Evolutionary conservation across 2,329 filamentous ascomycete genomes (phyloP).

Genomic region (Penicillium sp.): DNA sequence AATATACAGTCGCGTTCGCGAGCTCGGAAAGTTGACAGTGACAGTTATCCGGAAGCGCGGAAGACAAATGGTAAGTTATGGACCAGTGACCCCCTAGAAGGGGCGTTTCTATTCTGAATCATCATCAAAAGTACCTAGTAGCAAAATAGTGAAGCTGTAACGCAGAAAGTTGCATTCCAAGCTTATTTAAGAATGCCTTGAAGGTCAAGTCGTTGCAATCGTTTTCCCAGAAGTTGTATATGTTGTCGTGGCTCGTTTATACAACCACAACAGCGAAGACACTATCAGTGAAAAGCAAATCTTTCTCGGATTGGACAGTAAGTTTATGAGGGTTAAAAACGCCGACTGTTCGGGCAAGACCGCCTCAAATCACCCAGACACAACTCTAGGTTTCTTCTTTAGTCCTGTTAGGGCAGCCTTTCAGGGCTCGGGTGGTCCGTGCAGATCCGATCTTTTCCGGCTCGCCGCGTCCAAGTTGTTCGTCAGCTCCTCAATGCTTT

Average conservation of each 20-base stretch:
- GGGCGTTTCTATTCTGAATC: too few relatives aligned
- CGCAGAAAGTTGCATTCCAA: too few relatives aligned
- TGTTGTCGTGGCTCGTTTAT: too few relatives aligned
- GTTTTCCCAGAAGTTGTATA: too few relatives aligned
- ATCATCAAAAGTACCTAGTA: too few relatives aligned
- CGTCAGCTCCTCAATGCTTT: constrained; percentile 26
- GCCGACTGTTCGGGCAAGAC: not conserved
- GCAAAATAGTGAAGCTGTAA: too few relatives aligned
- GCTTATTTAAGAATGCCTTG: too few relatives aligned
- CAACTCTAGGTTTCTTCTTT: not conserved
- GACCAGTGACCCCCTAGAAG: too few relatives aligned
- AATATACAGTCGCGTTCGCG: constrained; percentile 29
- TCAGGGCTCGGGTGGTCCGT: constrained; percentile 32
- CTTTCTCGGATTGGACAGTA: too few relatives aligned
- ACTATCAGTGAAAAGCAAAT: constrained; percentile 3
- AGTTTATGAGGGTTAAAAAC: constrained; percentile 2
- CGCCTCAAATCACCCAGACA: not conserved
- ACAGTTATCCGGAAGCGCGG: constrained; percentile 32
- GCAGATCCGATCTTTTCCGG: constrained; percentile 26
- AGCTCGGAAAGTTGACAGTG: constrained; percentile 27
- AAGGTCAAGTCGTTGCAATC: too few relatives aligned
- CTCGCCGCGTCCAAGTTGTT: constrained; percentile 3
- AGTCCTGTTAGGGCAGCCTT: constrained; percentile 19
- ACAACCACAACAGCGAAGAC: too few relatives aligned
- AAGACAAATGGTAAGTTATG: too few relatives aligned